A percentile compares a stretch with the other conserved stretches of the same genome.
Conservation (phyloP, 345 rosid species). For the Murraya paniculata region DNA sequence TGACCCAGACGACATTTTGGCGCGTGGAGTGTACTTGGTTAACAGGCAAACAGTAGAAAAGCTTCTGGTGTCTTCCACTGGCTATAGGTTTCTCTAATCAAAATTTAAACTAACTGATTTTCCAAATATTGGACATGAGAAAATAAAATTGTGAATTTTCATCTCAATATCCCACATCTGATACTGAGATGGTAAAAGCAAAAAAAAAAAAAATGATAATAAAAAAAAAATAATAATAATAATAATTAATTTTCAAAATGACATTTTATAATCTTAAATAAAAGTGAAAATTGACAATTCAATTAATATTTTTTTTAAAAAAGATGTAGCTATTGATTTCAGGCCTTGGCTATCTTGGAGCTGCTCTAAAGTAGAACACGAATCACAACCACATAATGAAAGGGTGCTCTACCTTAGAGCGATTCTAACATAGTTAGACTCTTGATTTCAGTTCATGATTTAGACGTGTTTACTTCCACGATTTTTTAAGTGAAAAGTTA, state of each 20-base stretch:
- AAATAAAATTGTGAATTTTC: too few species aligned
- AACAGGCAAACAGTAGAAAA: too few species aligned
- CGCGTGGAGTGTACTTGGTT: not conserved
- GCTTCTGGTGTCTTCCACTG: too few species aligned
- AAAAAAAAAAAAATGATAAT: too few species aligned
- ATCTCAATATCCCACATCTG: not conserved
- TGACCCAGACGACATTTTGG: not conserved
- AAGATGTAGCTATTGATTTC: not conserved
- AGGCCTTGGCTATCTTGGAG: too few species aligned
- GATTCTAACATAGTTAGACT: too few species aligned
- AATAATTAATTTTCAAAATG: not conserved
- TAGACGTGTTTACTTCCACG: not conserved
- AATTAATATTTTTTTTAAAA: too few species aligned
- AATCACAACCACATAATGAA: too few species aligned
- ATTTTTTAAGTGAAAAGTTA: not conserved
- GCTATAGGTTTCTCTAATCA: too few species aligned
- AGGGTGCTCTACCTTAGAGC: rapidly evolving
- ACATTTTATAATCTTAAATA: not conserved
- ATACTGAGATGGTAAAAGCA: not conserved
- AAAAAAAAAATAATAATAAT: too few species aligned
- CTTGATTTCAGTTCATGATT: not conserved
- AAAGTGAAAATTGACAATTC: not conserved
- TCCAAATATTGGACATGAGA: not conserved
- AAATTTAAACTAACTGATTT: too few species aligned
- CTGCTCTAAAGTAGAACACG: too few species aligned